Percentiles rank a stretch among this genome's conserved stretches.
These are phyloP conservation scores for Penicillium riverlandense DNA, from an alignment of 495 filamentous ascomycete species.

Conservation along the genomic window DNA sequence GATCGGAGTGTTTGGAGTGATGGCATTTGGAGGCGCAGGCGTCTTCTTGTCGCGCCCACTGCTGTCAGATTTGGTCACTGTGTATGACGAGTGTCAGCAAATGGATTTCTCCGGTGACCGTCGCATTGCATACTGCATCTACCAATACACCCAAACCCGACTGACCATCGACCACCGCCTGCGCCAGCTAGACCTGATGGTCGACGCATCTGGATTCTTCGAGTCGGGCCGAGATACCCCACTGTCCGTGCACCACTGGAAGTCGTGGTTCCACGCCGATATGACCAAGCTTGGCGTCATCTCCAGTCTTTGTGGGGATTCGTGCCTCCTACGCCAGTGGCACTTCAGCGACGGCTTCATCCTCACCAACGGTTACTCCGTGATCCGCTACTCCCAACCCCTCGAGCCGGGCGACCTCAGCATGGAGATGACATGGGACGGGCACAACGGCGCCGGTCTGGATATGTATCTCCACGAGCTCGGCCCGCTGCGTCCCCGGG, in stretches of 20 bases:
- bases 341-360: slow-evolving; percentile 48
- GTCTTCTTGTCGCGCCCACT: slow-evolving; percentile 51
- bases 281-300: slow-evolving; percentile 43
- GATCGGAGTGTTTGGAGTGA: slow-evolving; percentile 41
- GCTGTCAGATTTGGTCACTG: slow-evolving; percentile 26
- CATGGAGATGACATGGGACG: slow-evolving; percentile 43
- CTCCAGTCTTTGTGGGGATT: slow-evolving; percentile 46
- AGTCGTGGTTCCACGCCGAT: slow-evolving; percentile 46
- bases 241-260: slow-evolving; percentile 55
- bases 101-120: slow-evolving; percentile 39
- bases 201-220: slow-evolving; percentile 49
- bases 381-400: slow-evolving; percentile 42
- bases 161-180: slow-evolving; percentile 46
- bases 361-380: slow-evolving; percentile 50
- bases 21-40: slow-evolving; percentile 55
- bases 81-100: slow-evolving; percentile 28
- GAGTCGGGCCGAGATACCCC: slow-evolving; percentile 41
- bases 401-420: slow-evolving; percentile 20
- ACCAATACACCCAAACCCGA: slow-evolving; percentile 38
- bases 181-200: slow-evolving; percentile 45
- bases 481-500: slow-evolving; percentile 34
- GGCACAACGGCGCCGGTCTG: slow-evolving; percentile 28
- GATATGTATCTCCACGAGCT: slow-evolving; percentile 38
- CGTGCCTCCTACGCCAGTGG: slow-evolving; percentile 51
- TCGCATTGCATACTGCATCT: slow-evolving; percentile 46